Base-by-base conservation (phyloP, 2,329 filamentous ascomycete genomes). In the Colletotrichum australisinense region DNA sequence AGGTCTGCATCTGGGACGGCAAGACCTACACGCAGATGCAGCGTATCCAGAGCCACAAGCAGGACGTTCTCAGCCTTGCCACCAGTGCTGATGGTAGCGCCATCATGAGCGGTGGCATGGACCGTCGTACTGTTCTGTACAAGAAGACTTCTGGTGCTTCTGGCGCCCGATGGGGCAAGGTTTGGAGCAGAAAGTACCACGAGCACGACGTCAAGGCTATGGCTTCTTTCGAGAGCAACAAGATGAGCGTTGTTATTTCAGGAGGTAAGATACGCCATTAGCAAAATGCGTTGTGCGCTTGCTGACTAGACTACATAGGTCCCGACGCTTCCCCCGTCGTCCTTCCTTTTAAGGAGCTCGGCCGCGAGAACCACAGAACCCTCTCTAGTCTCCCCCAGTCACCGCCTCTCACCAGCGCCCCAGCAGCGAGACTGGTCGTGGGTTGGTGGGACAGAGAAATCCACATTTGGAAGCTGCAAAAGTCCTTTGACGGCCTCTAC, bases 131-230 rank as follows among this genome's bases (percentile, higher is more conserved):
- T 2, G 93, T 95, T 6, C 86, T 96, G 58, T 98, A 97, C 84
- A 93, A 92, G 81, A 91, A 92, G 76, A 88, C 88, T 60, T 84
- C 86, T 70, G 88, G 42, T 49, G 42, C 88, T 58, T 86, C 90
- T 26, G 88, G 88, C 72, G 86, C 88, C 66, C 90, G 92, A 79
- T 99, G 97, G 97, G 90, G 90, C 72, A 96, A 97, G 82, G 88
- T 94, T n/a, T 93, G 91, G 82, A 95, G 97, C 80, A 90, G 94
- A 76, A 89, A 95, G 79, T 95, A 96, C 80, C 97, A 99, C 80
- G 91, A 93, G 58, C 95, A 98, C 82, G 97, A 99, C 84, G 95
- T 98, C 78, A 98, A 98, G 85, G 91, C 95, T 1, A 94, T 98
- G 91, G 94, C 95, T 42, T 92, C 94, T 0, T 98, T 96, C 76